Evolutionary conservation across 179 eudicot species (phyloP), one percentile per base, ranked within the genome.

Genomic region (Vitellaria paradoxa): DNA sequence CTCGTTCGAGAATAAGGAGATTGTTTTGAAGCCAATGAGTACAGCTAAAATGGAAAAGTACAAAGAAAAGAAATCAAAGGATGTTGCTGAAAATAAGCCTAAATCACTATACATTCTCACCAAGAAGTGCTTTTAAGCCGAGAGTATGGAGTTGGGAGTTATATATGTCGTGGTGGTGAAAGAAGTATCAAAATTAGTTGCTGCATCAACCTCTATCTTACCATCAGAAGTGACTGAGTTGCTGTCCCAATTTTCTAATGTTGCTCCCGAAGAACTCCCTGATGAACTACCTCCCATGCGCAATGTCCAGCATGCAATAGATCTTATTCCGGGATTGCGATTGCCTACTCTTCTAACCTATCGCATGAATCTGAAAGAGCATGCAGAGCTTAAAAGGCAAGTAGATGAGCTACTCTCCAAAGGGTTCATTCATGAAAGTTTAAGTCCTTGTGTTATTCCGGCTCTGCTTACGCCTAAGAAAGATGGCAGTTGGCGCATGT

Each of bases 321-420:
- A 63, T 24, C 40, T 26, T 24, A 11, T 63, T 9, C 67, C 42
- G 2, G 15, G 67, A 5, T 63, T 17, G 0, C 67, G 24, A 63
- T 63, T 63, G 40, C 67, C 67, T 63, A 63, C 24, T 24, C 67
- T 63, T 24, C 67, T 45, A 63, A 45, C 67, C 3, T 63, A 63
- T 63, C 45, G 18, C 7, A 24, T 63, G 18, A 63, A 63, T 24
- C 45, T 18, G 2, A 63, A 40, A 10, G 67, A 63, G 17, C 67
- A 63, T 6, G 4, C 15, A 2, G 45, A 63, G 67, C n/a, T 55
- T 13, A 55, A 55, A 14, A 55, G 57, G 55, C 55, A 70, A 4
- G 73, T 70, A 14, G 24, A 71, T 52, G 63, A 71, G 63, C 50
- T 30, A 30, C 20, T 55, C 3, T 5, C 40, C 40, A 71, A 53